phyloP scores from a whole-genome alignment of 2,329 filamentous ascomycete genomes.

The Gaeumannomyces sp. region DNA sequence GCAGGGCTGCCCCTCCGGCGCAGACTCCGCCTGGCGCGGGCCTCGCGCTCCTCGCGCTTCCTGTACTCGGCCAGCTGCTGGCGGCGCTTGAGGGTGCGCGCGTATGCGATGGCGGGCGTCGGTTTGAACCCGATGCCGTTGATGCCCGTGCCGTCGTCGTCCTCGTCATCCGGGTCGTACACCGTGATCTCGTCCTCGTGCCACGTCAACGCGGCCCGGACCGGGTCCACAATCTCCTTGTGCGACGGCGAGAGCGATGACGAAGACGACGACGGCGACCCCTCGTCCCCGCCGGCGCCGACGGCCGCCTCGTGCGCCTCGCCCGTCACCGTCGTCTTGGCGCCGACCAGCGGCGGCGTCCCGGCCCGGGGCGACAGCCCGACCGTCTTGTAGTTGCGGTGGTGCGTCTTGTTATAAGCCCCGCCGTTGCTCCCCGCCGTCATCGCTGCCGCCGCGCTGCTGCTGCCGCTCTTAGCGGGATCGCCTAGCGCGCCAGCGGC shows the following conservation, averaged over 20 bases:
- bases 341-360: conserved; percentile 29
- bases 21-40: conserved; percentile 48
- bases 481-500: neutral
- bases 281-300: too few species aligned
- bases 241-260: conserved; percentile 12
- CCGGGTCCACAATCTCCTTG: conserved; percentile 39
- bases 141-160: conserved; percentile 61
- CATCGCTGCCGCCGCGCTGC: neutral
- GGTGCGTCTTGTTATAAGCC: neutral
- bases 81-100: conserved; percentile 48
- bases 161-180: conserved; percentile 57
- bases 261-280: neutral
- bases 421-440: neutral
- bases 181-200: conserved; percentile 63
- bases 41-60: conserved; percentile 55
- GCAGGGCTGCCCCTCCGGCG: conserved; percentile 41
- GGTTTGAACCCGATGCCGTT: conserved; percentile 64
- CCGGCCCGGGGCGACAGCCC: conserved; percentile 18
- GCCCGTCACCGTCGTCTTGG: conserved; percentile 15
- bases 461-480: neutral
- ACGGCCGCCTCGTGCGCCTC: neutral
- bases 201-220: conserved; percentile 58
- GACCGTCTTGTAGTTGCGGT: conserved; percentile 5
- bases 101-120: conserved; percentile 53
- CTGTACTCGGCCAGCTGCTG: conserved; percentile 58